Evolutionary conservation across 257 asterid genomes (phyloP).

Genomic region (Linderniella brevidens): DNA sequence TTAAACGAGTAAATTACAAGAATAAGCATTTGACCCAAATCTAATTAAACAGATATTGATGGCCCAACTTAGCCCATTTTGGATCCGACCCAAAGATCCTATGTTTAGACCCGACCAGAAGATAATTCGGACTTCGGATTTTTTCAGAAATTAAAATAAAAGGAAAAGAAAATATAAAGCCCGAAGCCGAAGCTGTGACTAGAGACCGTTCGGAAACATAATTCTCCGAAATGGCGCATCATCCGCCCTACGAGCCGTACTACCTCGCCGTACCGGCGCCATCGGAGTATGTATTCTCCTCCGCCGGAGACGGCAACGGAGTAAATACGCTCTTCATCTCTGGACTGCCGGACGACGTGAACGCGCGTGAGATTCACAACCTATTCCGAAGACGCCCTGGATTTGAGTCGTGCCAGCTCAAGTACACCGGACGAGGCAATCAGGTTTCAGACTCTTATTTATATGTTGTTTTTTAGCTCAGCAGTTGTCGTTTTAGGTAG

Average conservation of each 20-base stretch:
- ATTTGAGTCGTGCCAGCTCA: constrained; percentile 83
- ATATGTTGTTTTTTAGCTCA: background rate
- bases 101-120: no score
- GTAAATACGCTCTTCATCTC: constrained; percentile 81
- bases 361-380: constrained; percentile 97
- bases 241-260: constrained; percentile 56
- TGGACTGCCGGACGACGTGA: constrained; percentile 95
- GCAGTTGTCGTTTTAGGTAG: background rate
- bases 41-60: no score
- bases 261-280: constrained; percentile 46
- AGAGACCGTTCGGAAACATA: no score
- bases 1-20: no score
- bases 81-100: no score
- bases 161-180: no score
- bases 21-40: no score
- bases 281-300: constrained; percentile 19
- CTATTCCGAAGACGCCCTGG: constrained; percentile 92
- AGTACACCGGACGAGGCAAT: constrained; percentile 89
- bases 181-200: no score
- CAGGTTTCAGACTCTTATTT: constrained; percentile 47
- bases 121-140: background rate
- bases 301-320: constrained; percentile 26
- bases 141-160: no score
- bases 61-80: no score
- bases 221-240: constrained; percentile 40